Conservation (phyloP, 306 rosid genomes). For the Myrica gale region DNA sequence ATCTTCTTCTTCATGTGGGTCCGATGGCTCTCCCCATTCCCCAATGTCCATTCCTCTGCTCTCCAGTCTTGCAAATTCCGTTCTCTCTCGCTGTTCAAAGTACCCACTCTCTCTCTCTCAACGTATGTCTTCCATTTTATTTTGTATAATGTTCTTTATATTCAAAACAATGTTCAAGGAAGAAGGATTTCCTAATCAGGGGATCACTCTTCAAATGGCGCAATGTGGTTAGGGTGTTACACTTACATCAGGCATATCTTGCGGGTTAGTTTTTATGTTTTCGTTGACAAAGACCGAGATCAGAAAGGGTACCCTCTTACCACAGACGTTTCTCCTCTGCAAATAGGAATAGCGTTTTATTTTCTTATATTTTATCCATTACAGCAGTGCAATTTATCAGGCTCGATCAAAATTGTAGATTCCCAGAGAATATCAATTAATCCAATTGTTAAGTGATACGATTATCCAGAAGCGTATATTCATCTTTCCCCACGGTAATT, state of each 20-base stretch:
- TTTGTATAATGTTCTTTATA: neutral
- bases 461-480: neutral
- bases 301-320: neutral
- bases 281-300: neutral
- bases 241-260: neutral
- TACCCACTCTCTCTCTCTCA: conserved; percentile 8
- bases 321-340: neutral
- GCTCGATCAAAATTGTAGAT: neutral
- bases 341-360: neutral
- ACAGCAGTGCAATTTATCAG: neutral
- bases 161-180: neutral
- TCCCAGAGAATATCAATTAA: neutral
- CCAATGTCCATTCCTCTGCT: conserved; percentile 68
- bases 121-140: neutral
- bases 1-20: neutral
- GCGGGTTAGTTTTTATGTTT: neutral
- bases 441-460: neutral
- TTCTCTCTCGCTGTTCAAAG: conserved; percentile 80
- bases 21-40: conserved; percentile 32
- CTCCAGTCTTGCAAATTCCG: conserved; percentile 77
- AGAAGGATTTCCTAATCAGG: neutral
- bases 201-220: neutral
- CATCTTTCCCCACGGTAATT: neutral
- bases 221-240: too few relatives aligned
- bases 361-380: neutral